Percentiles rank a stretch among this genome's conserved stretches.
phyloP scores from a whole-genome alignment of 257 asterid genomes.

The Mitragyna speciosa region DNA sequence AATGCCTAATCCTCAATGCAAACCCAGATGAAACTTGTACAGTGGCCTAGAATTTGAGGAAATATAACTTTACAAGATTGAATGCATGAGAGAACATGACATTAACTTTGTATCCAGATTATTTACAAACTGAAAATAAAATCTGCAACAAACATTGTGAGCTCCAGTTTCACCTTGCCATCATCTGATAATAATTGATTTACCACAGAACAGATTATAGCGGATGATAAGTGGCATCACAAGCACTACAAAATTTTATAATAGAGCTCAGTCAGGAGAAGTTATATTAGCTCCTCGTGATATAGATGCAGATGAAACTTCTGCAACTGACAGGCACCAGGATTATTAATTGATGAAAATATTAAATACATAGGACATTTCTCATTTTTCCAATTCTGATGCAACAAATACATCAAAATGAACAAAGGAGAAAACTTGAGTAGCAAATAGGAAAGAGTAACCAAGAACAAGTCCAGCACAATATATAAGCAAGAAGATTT shows the following conservation, averaged over 20 bases:
- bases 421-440: not conserved
- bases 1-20: not conserved
- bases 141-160: not conserved
- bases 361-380: not conserved
- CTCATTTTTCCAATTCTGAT: not conserved
- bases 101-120: not conserved
- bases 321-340: constrained; percentile 1
- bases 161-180: not conserved
- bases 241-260: not conserved
- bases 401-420: not conserved
- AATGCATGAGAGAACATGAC: not conserved
- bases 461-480: not conserved
- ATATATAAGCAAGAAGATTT: not conserved
- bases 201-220: not conserved
- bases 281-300: not conserved
- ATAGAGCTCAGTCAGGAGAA: not conserved
- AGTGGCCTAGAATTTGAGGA: not conserved
- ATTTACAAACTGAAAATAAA: not conserved
- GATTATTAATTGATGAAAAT: not conserved
- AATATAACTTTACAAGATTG: not conserved
- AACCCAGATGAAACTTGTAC: not conserved
- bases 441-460: not conserved
- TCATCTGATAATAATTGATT: not conserved
- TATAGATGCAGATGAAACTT: constrained; percentile 1
- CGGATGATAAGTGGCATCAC: not conserved